Conservation (phyloP, 169 alveolate species). For the Eimeria acervulina region DNA sequence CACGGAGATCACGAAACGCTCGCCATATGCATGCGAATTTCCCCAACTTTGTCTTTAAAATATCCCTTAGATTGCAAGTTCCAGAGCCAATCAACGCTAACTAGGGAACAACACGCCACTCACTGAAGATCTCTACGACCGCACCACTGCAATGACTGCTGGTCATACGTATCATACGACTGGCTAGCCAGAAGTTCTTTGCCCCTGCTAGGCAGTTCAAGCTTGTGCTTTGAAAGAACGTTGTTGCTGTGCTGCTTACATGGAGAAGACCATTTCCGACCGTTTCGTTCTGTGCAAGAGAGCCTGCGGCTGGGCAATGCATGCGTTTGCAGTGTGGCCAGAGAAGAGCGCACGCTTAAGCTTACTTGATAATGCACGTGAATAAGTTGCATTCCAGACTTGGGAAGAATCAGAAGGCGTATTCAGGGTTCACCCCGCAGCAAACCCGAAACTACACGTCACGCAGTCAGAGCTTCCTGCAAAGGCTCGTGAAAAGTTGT, state of each 20-base stretch:
- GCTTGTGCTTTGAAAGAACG: not conserved
- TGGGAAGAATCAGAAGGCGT: not conserved
- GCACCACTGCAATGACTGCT: not conserved
- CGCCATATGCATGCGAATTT: not conserved
- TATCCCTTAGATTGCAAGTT: not conserved
- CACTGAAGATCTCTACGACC: not conserved
- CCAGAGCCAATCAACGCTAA: not conserved
- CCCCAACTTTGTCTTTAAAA: not conserved
- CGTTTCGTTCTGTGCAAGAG: not conserved
- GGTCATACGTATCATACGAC: not conserved
- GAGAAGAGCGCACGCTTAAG: not conserved
- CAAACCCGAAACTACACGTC: not conserved
- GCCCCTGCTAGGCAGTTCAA: not conserved
- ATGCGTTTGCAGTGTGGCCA: not conserved
- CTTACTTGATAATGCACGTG: not conserved
- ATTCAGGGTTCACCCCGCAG: not conserved
- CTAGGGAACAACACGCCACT: not conserved
- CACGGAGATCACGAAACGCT: not conserved
- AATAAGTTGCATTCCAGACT: not conserved
- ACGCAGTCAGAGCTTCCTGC: not conserved
- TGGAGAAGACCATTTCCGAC: not conserved
- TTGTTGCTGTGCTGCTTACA: not conserved
- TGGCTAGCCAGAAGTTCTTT: not conserved
- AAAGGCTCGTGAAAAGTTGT: not conserved
- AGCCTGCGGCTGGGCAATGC: not conserved